These are phyloP conservation scores for Candida broadrunensis DNA, from an alignment of 805 yeast species.

Conservation along the genomic window DNA sequence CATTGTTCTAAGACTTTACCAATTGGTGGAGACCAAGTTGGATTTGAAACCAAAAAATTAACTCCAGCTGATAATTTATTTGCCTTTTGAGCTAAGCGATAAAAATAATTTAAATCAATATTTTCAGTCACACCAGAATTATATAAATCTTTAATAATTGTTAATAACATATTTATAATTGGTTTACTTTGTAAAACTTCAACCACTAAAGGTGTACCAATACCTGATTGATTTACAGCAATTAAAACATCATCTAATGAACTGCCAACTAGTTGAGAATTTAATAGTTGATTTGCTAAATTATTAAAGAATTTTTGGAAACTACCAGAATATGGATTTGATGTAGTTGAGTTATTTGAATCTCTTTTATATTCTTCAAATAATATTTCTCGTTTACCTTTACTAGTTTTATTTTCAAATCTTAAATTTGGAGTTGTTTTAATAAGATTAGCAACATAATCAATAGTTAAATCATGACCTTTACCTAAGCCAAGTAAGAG, in stretches of 20 bases:
- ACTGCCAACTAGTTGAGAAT: constrained; percentile 15
- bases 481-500: constrained; percentile 30
- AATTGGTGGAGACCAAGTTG: constrained; percentile 27
- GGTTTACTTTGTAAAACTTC: constrained; percentile 19
- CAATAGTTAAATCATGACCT: constrained; percentile 26
- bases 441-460: constrained; percentile 26
- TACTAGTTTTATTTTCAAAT: constrained; percentile 1
- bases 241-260: constrained; percentile 20
- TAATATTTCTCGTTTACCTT: neutral
- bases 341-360: neutral
- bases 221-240: constrained; percentile 30
- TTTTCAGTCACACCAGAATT: constrained; percentile 30
- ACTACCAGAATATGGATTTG: constrained; percentile 23
- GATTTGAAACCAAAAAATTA: constrained; percentile 24
- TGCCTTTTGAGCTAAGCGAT: constrained; percentile 18
- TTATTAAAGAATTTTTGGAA: constrained; percentile 30
- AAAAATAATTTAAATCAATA: constrained; percentile 23
- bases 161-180: constrained; percentile 18
- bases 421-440: constrained; percentile 18
- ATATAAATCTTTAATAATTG: constrained; percentile 21
- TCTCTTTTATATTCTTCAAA: neutral
- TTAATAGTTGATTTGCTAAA: constrained; percentile 20
- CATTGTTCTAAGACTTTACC: constrained; percentile 27
- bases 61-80: constrained; percentile 17
- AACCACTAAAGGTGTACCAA: constrained; percentile 24